Percentiles rank a stretch among this genome's conserved stretches.
These are phyloP conservation scores for Chlamydomonas sphaeroides DNA, from an alignment of 139 green algal genomes.

Conservation along the genomic window DNA sequence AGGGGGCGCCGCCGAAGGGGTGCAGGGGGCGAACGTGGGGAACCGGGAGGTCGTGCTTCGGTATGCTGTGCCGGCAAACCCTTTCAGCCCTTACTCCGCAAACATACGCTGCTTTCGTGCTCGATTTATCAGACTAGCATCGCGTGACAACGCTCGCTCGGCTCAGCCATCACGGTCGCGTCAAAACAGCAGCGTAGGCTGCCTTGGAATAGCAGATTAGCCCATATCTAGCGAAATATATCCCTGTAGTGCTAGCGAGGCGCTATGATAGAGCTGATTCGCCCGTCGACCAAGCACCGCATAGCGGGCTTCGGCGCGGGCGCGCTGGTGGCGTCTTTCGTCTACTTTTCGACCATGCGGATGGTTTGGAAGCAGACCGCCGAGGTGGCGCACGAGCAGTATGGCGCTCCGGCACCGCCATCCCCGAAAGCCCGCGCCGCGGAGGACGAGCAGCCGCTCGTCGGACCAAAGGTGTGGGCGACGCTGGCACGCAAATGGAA, in stretches of 20 bases:
- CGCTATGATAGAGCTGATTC: neutral
- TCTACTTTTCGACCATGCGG: conserved; percentile 1
- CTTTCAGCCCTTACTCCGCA: too few species aligned
- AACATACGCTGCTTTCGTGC: too few species aligned
- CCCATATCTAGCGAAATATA: too few species aligned
- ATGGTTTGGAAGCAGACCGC: conserved; percentile 7
- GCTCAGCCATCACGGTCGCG: too few species aligned
- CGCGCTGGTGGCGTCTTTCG: neutral
- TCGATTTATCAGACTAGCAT: too few species aligned
- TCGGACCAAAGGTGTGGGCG: conserved; percentile 1
- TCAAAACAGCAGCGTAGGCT: too few species aligned
- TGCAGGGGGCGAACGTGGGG: too few species aligned
- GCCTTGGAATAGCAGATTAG: neutral
- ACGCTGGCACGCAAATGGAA: conserved; percentile 14
- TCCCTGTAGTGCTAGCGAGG: too few species aligned
- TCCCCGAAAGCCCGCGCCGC: neutral
- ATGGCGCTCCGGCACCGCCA: neutral
- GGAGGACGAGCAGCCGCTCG: neutral
- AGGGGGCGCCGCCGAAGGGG: too few species aligned
- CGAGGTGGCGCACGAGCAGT: conserved; percentile 17
- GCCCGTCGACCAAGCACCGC: conserved; percentile 5
- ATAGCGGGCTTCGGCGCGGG: conserved; percentile 7
- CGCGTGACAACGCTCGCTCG: too few species aligned
- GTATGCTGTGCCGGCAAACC: too few species aligned
- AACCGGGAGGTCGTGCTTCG: too few species aligned